Base-by-base conservation (phyloP, 2,329 filamentous ascomycete species). In the Diaporthe sp. region DNA sequence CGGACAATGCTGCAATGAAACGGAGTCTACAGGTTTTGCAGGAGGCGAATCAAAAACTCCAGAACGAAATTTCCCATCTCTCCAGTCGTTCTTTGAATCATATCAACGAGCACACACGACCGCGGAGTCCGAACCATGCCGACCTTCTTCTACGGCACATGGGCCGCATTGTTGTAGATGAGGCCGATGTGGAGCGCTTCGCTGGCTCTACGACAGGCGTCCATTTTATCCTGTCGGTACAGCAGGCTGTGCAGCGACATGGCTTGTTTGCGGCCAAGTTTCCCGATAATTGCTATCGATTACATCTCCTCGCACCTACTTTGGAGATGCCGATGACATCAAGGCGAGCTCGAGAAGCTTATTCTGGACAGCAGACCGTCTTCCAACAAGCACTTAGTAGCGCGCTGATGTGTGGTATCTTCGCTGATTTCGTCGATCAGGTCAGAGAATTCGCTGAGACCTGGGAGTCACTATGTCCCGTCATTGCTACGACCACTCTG, bases 191-290 rank as follows among this genome's bases (percentile, higher is more conserved):
- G 12, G 71, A 72, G 8, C 71, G 71, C 31, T 75, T 75, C 47
- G 57, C 67, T 31, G 60, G 60, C 60, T 63, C 60, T 42, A 63
- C 60, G 15, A 63, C 60, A 28, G 60, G 60, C n/a, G 39, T 63
- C n/a, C 60, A 63, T 12, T 63, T 63, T 15, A 63, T 63, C 25
- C 55, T 75, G 42, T 75, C 73, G 0, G 68, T 75, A 2, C 73
- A 75, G 44, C 73, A 75, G 28, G 39, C 57, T 42, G 44, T 72
- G 47, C 73, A 67, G 49, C n/a, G 58, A 17, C 28, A 12, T n/a
- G 51, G 60, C 3, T 15, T 65, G 3, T 42, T 31, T 20, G 6
- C 17, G 22, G 31, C 12, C 5, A 57, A 42, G 22, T 74, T 70
- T 42, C 61, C 72, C 22, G 72, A 74, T 25, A 70, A 53, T 22